Evolutionary conservation across 257 asterid genomes (phyloP).

Genomic region (Linaria vulgaris): DNA sequence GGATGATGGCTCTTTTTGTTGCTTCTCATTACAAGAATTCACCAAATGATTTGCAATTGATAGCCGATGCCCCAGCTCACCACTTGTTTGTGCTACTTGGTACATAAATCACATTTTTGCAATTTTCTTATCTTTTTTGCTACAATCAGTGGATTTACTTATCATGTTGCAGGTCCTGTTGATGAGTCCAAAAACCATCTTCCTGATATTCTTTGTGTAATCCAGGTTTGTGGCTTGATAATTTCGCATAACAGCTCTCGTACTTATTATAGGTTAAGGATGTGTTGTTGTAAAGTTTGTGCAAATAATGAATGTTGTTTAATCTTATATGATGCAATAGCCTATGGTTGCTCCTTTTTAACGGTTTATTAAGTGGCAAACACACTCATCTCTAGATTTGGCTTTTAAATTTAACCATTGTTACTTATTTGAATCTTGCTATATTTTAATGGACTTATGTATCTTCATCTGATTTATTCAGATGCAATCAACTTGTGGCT

Average conservation of each 20-base stretch:
- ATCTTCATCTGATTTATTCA: no score
- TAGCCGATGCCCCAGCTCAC: slow-evolving; percentile 99
- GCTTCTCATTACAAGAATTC: slow-evolving; percentile 97
- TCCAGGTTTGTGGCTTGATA: slow-evolving; percentile 59
- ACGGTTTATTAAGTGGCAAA: background rate
- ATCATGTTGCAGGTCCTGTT: slow-evolving; percentile 70
- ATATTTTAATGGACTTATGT: no score
- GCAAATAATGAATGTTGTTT: slow-evolving; percentile 6
- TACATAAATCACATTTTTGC: slow-evolving; percentile 31
- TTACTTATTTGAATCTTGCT: background rate
- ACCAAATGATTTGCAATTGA: slow-evolving; percentile 89
- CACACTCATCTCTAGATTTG: background rate
- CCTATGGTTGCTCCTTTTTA: background rate
- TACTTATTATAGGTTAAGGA: slow-evolving; percentile 12
- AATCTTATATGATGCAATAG: slow-evolving; percentile 5
- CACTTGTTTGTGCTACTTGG: slow-evolving; percentile 97
- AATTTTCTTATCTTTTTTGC: background rate
- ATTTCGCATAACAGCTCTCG: background rate
- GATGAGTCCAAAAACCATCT: slow-evolving; percentile 83
- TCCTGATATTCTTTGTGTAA: slow-evolving; percentile 90
- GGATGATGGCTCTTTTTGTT: slow-evolving; percentile 98
- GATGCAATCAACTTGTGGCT: no score
- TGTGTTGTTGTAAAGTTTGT: slow-evolving; percentile 5
- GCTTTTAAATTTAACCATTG: no score
- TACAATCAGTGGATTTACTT: slow-evolving; percentile 22